Evolutionary conservation across 2,329 filamentous ascomycete genomes (phyloP).

Genomic region (Sphaerostilbella broomeana): DNA sequence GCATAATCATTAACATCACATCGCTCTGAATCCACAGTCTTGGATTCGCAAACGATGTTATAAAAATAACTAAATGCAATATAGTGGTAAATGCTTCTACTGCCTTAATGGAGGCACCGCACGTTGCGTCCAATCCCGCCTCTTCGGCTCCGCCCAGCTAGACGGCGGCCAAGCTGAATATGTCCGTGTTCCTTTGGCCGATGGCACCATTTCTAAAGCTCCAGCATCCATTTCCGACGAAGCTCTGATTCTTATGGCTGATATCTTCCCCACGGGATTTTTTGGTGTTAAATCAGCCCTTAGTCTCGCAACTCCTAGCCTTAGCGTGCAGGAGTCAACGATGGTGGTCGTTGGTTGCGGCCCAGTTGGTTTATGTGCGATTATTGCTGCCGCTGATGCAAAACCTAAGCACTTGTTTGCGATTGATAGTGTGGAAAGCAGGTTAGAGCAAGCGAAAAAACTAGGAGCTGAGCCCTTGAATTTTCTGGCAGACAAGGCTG

Average conservation of each 20-base stretch:
- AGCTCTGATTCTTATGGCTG: conserved; percentile 78
- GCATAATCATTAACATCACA: background rate
- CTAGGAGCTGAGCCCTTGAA: conserved; percentile 81
- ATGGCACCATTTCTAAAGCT: conserved; percentile 71
- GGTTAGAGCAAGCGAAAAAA: conserved; percentile 64
- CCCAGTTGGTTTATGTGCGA: conserved; percentile 75
- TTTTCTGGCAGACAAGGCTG: conserved; percentile 60
- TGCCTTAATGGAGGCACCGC: conserved; percentile 71
- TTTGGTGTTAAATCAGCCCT: conserved; percentile 78
- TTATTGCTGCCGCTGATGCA: conserved; percentile 69
- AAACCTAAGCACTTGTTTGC: conserved; percentile 71
- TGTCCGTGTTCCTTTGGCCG: conserved; percentile 72
- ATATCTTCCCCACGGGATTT: conserved; percentile 84
- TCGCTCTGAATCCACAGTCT: background rate
- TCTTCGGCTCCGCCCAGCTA: conserved; percentile 64
- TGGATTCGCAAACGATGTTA: no score
- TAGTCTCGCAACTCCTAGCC: conserved; percentile 44
- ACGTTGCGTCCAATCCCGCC: conserved; percentile 60
- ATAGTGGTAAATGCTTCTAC: conserved; percentile 67
- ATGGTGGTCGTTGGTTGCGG: conserved; percentile 82
- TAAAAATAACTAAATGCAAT: background rate
- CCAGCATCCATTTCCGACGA: conserved; percentile 62
- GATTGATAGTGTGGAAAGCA: conserved; percentile 68
- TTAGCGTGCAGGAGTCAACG: conserved; percentile 44
- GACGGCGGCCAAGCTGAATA: conserved; percentile 81